Conservation (phyloP, 495 filamentous ascomycete genomes). For the Podospora comata region DNA sequence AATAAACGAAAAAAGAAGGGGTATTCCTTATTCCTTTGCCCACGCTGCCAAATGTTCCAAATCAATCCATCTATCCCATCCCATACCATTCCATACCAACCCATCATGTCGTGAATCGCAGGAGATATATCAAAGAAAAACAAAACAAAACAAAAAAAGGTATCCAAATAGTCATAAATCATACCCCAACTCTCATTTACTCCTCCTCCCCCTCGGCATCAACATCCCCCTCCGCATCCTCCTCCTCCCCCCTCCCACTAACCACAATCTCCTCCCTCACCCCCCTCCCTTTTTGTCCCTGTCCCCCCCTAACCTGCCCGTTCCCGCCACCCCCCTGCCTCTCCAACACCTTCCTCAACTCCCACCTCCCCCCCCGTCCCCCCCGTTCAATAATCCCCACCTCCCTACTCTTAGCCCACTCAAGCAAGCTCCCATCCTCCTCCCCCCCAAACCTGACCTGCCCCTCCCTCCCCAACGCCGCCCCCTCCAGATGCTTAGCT, state of each 20-base stretch:
- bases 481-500: slow-evolving; percentile 71
- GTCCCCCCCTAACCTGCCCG: not conserved
- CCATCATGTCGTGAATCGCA: not conserved
- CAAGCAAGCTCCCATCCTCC: slow-evolving; percentile 38
- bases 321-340: slow-evolving; percentile 2
- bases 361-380: slow-evolving; percentile 17
- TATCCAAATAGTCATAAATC: slow-evolving; percentile 1
- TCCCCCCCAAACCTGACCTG: slow-evolving; percentile 39
- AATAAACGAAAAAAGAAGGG: not conserved
- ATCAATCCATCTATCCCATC: not conserved
- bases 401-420: slow-evolving; percentile 45
- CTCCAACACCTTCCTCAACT: slow-evolving; percentile 17
- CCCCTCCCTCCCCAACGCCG: slow-evolving; percentile 32
- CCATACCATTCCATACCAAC: not conserved
- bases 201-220: slow-evolving; percentile 18
- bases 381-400: slow-evolving; percentile 37
- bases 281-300: slow-evolving; percentile 9
- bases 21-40: not conserved
- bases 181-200: not conserved
- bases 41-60: too few relatives aligned
- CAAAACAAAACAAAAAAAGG: slow-evolving; percentile 1
- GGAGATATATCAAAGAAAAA: not conserved
- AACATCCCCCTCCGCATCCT: slow-evolving; percentile 2
- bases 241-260: not conserved
- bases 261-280: slow-evolving; percentile 22